Conservation (phyloP, 2,329 filamentous ascomycete genomes). For the Phialophora tarda region DNA sequence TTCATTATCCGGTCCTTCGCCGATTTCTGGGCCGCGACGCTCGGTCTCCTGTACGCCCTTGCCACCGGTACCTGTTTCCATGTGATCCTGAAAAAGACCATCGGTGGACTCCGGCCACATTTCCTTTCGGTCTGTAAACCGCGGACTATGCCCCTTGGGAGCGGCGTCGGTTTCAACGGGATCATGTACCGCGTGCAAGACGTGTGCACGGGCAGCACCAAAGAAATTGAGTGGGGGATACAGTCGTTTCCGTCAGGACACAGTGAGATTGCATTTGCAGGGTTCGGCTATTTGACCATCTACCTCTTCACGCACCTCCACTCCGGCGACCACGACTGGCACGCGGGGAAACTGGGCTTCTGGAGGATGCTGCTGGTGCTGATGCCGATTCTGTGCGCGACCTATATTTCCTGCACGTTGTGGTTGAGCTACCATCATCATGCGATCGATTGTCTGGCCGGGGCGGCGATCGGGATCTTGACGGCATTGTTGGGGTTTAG, state of each 20-base stretch:
- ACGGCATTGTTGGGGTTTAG: conserved; percentile 50
- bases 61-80: conserved; percentile 34
- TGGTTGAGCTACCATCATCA: conserved; percentile 75
- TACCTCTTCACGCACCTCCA: conserved; percentile 72
- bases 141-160: neutral
- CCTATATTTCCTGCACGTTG: conserved; percentile 71
- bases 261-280: conserved; percentile 77
- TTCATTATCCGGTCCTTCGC: conserved; percentile 30
- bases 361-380: conserved; percentile 62
- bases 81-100: conserved; percentile 36
- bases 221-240: conserved; percentile 80
- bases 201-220: conserved; percentile 74
- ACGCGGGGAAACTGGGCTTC: conserved; percentile 34
- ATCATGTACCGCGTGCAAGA: conserved; percentile 64
- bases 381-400: conserved; percentile 64
- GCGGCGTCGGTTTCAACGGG: conserved; percentile 39
- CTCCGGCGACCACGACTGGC: conserved; percentile 61
- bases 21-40: conserved; percentile 31
- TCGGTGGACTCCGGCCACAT: conserved; percentile 36
- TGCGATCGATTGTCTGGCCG: conserved; percentile 70
- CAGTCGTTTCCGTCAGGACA: conserved; percentile 83
- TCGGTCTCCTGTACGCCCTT: conserved; percentile 32
- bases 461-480: conserved; percentile 64
- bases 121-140: conserved; percentile 36
- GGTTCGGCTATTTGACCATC: conserved; percentile 74